Base-by-base conservation (phyloP, 129 eudicot genomes). In the Centaurea solstitialis region DNA sequence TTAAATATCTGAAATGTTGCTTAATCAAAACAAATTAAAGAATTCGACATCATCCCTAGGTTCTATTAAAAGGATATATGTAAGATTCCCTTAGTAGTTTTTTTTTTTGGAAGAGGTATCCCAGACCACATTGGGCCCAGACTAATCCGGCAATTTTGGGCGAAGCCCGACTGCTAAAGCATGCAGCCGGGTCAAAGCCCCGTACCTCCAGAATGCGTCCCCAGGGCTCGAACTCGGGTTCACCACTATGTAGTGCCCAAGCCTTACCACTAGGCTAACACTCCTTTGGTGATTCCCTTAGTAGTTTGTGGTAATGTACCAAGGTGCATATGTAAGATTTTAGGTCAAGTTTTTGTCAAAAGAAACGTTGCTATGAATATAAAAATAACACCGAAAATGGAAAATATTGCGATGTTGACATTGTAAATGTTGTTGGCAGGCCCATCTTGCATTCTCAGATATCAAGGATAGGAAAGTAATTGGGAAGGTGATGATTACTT, bases 401-500 rank as follows among this genome's bases (percentile, higher is more conserved):
- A 9, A 38, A 38, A 30, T 38, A 7, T 71, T n/a, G 30, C 1
- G 37, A 40, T 5, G n/a, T 11, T 68, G 0, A 41, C 13, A 26
- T 9, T 68, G 76, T 70, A 9, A 76, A 76, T 53, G 70, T 45
- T 80, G 70, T 79, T 83, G 73, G 82, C 95, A 94, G 98, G 97
- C 89, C 10, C 70, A 91, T 77, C 91, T 92, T 77, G 97, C 97
- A 15, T 96, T 96, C 85, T 75, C 86, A 66, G 97, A 95, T 35
- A 91, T 96, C 22, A 89, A 86, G 82, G 97, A 96, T 61, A 80
- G 98, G 80, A 90, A 89, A 84, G 98, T 85, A 40, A 91, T 93
- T 15, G 99, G 99, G 71, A 93, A 96, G 87, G 97, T 95, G 88
- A 85, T 96, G 93, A 82, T 96, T 76, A 86, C 74, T 28, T 86